Evolutionary conservation across 208 protist species (phyloP).

Genomic region (Leishmania lainsoni): DNA sequence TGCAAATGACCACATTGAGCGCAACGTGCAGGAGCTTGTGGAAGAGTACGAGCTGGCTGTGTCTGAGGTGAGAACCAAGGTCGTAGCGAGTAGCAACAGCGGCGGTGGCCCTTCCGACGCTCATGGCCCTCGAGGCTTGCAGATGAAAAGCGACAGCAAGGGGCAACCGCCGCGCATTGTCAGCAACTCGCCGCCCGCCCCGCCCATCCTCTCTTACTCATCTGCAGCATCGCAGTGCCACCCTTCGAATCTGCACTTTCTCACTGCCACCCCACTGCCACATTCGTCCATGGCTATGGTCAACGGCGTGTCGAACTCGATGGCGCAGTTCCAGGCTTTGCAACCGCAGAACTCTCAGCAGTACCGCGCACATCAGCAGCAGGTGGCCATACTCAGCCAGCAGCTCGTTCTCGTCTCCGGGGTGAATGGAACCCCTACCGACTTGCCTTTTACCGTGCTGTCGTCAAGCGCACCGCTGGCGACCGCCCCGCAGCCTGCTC

Average conservation of each 20-base stretch:
- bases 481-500: slow-evolving; percentile 8
- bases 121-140: slow-evolving; percentile 1
- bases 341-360: slow-evolving; percentile 11
- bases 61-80: slow-evolving; percentile 19
- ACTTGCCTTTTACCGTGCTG: slow-evolving; percentile 11
- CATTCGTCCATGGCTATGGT: neutral
- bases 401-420: slow-evolving; percentile 15
- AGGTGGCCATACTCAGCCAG: neutral
- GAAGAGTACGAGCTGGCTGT: slow-evolving; percentile 32
- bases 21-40: slow-evolving; percentile 28
- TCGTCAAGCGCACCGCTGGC: neutral
- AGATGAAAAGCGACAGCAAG: slow-evolving; percentile 13
- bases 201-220: slow-evolving; percentile 3
- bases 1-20: slow-evolving; percentile 25
- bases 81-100: slow-evolving; percentile 14
- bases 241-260: slow-evolving; percentile 1
- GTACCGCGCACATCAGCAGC: slow-evolving; percentile 10
- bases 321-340: slow-evolving; percentile 9
- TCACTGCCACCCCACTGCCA: slow-evolving; percentile 9
- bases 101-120: neutral
- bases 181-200: neutral
- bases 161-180: neutral
- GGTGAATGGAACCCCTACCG: neutral
- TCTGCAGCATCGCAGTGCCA: slow-evolving; percentile 14
- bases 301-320: neutral